Percentiles rank a stretch among this genome's conserved stretches.
Evolutionary conservation across 106 monocot species (phyloP).

Genomic region (Amphibolis antarctica): DNA sequence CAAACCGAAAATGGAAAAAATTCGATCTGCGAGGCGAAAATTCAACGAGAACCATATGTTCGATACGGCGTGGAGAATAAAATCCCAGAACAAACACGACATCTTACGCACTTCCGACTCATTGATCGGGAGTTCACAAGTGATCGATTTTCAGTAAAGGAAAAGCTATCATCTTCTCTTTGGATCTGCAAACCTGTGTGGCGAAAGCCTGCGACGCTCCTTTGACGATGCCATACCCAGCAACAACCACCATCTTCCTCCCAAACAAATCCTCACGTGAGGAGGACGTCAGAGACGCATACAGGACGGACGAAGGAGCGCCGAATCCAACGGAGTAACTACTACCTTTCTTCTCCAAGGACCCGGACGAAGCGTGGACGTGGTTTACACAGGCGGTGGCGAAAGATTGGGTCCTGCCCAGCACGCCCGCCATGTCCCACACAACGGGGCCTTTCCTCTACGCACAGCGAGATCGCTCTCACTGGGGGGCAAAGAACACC

Average conservation of each 20-base stretch:
- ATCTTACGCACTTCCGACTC: too few relatives aligned
- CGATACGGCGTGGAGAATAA: too few relatives aligned
- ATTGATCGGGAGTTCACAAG: too few relatives aligned
- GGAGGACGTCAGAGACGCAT: neutral
- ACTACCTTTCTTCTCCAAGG: neutral
- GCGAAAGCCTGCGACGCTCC: neutral
- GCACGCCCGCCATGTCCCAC: slow-evolving; percentile 31
- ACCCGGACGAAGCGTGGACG: neutral
- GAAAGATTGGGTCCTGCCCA: neutral
- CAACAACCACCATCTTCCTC: neutral
- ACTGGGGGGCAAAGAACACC: too few relatives aligned
- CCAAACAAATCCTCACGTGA: neutral
- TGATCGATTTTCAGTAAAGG: too few relatives aligned
- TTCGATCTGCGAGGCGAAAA: neutral
- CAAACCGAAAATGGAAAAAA: neutral
- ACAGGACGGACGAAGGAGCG: neutral
- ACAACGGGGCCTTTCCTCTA: neutral
- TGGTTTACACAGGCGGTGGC: neutral
- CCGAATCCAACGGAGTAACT: neutral
- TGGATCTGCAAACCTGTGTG: neutral
- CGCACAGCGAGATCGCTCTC: too few relatives aligned
- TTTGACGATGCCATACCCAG: neutral
- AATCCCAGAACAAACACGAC: too few relatives aligned
- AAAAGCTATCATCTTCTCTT: neutral
- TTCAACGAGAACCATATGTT: too few relatives aligned